Evolutionary conservation across 257 asterid species (phyloP), one percentile per base, ranked within the genome.

Genomic region (Ligustrum vulgare): DNA sequence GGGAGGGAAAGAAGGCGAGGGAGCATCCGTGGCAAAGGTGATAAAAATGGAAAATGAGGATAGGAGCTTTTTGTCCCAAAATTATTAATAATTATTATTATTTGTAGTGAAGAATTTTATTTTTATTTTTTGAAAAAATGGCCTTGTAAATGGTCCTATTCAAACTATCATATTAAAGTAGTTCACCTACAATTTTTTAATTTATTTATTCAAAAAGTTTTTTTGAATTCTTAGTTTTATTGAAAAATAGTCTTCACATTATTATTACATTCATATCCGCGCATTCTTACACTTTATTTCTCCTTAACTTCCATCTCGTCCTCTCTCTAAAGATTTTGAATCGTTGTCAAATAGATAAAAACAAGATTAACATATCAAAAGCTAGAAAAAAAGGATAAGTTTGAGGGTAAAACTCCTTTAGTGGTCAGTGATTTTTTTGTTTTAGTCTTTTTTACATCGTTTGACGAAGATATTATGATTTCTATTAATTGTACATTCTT

Each of bases 1-100:
- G 67, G 67, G 35, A 23, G 67, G 67, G 35, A 60, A 60, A 60
- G 35, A 60, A 60, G 67, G 33, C 67, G 67, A 60, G 67, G 67
- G 67, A 60, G 34, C 67, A 25, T 60, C 67, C 35, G 35, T 60
- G 23, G 67, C 18, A 60, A 23, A 60, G 67, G 67, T 60, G 34
- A 60, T 60, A 60, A 25, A 60, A 60, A 60, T 22, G 18, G 67
- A 2, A 10, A 56, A 20, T 25, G 67, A 23, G 0, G 35, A 60
- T 11, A 11, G n/a, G 16, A 10, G 67, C 33, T 60, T 60, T 60
- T 22, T n/a, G 67, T 60, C 35, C 12, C 18, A 9, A 6, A 25
- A 5, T 54, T 20, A 54, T 18, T 51, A 18, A n/a, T 54, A 20
- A n/a, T 5, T 1, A 45, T 45, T 45, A 45, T 45, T 45, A 45